Conservation (phyloP, 305 asterid species). For the Solanum chacoense region DNA sequence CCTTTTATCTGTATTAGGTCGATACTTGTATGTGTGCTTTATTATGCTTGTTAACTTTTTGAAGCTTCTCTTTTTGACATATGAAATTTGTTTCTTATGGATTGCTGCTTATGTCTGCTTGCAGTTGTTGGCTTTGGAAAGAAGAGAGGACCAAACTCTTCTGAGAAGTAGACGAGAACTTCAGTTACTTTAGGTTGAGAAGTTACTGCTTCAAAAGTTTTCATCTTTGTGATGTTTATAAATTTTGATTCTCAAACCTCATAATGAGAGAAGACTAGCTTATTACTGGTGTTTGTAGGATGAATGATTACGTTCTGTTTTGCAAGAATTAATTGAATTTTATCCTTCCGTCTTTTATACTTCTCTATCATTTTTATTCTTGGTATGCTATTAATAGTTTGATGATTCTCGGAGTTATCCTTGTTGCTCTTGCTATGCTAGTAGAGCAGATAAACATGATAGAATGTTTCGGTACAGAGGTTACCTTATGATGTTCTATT, state of each 20-base stretch:
- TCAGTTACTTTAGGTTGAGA: not conserved
- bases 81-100: not conserved
- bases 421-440: not conserved
- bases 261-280: not conserved
- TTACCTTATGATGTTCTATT: too few species aligned
- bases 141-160: constrained; percentile 77
- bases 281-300: not conserved
- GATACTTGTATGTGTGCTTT: not conserved
- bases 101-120: not conserved
- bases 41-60: not conserved
- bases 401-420: not conserved
- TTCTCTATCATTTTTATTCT: not conserved
- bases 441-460: not conserved
- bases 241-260: not conserved
- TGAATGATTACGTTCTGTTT: not conserved
- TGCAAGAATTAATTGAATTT: not conserved
- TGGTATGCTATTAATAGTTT: not conserved
- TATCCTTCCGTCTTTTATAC: not conserved
- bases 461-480: not conserved
- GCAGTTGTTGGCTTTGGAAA: constrained; percentile 83
- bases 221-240: not conserved
- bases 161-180: constrained; percentile 34
- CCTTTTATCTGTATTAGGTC: not conserved
- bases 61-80: not conserved
- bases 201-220: not conserved